Percentiles rank a stretch among this genome's conserved stretches.
Conservation (phyloP, 108 stramenopile species). For the Aurantiochytrium sp. region DNA sequence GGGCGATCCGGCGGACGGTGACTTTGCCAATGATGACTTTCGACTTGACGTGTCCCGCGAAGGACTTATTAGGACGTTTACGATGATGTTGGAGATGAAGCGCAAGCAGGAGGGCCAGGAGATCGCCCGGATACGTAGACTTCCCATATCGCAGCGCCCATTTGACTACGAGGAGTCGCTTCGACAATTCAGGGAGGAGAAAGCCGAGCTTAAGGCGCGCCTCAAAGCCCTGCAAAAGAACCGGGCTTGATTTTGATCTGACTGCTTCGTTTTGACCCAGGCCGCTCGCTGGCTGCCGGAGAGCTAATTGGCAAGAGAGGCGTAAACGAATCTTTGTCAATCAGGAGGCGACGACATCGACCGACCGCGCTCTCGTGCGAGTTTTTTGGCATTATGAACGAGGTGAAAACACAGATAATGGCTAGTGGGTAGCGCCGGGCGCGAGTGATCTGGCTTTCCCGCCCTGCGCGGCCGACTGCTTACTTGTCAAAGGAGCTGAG, state of each 20-base stretch:
- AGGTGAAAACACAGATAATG: too few species aligned
- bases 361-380: too few species aligned
- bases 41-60: neutral
- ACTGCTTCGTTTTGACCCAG: too few species aligned
- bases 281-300: neutral
- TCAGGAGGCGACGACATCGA: too few species aligned
- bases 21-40: neutral
- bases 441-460: too few species aligned
- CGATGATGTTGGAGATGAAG: neutral
- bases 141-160: neutral
- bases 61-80: neutral
- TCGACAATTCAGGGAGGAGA: neutral
- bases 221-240: constrained; percentile 1
- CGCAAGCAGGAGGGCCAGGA: neutral
- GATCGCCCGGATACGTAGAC: neutral
- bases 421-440: too few species aligned
- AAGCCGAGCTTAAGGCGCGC: neutral
- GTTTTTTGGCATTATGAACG: too few species aligned
- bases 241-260: neutral
- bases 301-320: neutral
- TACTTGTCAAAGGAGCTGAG: neutral
- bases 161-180: neutral
- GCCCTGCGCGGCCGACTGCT: too few species aligned
- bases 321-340: too few species aligned
- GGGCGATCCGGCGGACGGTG: neutral